A percentile compares a stretch with the other conserved stretches of the same genome.
These are phyloP conservation scores for Orychophragmus violaceus DNA, from an alignment of 345 rosid genomes.

Conservation along the genomic window DNA sequence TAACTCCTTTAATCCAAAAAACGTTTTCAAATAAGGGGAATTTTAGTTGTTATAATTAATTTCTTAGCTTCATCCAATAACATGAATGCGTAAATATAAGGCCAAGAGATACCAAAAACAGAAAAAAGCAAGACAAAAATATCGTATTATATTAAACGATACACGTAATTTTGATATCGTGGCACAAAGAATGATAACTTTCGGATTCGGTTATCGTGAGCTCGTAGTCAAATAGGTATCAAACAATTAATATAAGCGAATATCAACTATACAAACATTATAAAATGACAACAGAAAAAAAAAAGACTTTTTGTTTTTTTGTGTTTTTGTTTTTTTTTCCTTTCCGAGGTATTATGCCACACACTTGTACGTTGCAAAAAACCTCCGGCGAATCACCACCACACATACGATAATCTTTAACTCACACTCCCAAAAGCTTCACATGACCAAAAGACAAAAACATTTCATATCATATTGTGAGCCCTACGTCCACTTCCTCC, in stretches of 20 bases:
- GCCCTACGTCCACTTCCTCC: slow-evolving; percentile 28
- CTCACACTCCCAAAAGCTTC: slow-evolving; percentile 13
- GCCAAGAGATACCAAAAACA: slow-evolving; percentile 30
- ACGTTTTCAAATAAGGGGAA: background rate
- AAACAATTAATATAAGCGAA: slow-evolving; percentile 19
- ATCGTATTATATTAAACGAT: background rate
- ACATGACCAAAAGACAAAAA: background rate
- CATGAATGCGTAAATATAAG: slow-evolving; percentile 30
- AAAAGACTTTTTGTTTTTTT: background rate
- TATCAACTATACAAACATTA: slow-evolving; percentile 21
- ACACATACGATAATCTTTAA: slow-evolving; percentile 10
- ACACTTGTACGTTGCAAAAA: slow-evolving; percentile 27
- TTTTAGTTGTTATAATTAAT: background rate
- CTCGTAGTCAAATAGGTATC: slow-evolving; percentile 18
- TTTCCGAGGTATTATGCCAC: background rate
- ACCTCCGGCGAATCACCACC: slow-evolving; percentile 22
- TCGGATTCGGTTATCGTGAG: slow-evolving; percentile 25
- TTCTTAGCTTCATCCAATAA: slow-evolving; percentile 16
- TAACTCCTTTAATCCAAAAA: background rate
- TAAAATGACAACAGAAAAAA: background rate
- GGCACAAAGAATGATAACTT: slow-evolving; percentile 28
- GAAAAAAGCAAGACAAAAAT: slow-evolving; percentile 11
- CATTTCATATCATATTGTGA: slow-evolving; percentile 23
- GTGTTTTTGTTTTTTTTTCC: background rate
- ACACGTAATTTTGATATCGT: slow-evolving; percentile 17